Conservation (phyloP, 164 flowering plant genomes). For the Liriodendron chinense region DNA sequence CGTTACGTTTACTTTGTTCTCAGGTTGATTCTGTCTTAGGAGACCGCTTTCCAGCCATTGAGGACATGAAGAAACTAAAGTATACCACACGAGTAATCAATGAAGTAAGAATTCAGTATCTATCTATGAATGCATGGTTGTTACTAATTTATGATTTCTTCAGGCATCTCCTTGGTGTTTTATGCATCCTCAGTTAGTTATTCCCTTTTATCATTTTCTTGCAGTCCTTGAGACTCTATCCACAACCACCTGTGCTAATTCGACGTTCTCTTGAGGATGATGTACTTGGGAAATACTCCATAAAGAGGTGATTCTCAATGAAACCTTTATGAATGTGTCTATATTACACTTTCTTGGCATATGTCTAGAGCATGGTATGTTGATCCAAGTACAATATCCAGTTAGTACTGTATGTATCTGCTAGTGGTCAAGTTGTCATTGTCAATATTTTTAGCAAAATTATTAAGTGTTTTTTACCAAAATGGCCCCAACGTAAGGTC, state of each 20-base stretch:
- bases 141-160: background rate
- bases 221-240: constrained; percentile 92
- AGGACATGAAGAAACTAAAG: constrained; percentile 88
- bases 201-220: constrained; percentile 1
- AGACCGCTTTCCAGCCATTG: constrained; percentile 83
- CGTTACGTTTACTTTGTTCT: background rate
- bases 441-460: too few relatives aligned
- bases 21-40: constrained; percentile 92
- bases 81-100: constrained; percentile 89
- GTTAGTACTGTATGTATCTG: too few relatives aligned
- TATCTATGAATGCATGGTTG: background rate
- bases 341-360: background rate
- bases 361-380: too few relatives aligned
- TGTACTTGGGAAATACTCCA: constrained; percentile 74
- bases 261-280: constrained; percentile 87
- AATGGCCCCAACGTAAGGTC: too few relatives aligned
- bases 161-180: background rate
- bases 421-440: too few relatives aligned
- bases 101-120: constrained; percentile 51
- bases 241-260: constrained; percentile 93
- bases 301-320: constrained; percentile 42
- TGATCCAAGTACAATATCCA: too few relatives aligned
- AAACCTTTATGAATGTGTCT: background rate
- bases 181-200: background rate
- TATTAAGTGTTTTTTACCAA: too few relatives aligned